Base-by-base conservation (phyloP, 2,329 filamentous ascomycete genomes). In the Cryphonectria nitschkei region DNA sequence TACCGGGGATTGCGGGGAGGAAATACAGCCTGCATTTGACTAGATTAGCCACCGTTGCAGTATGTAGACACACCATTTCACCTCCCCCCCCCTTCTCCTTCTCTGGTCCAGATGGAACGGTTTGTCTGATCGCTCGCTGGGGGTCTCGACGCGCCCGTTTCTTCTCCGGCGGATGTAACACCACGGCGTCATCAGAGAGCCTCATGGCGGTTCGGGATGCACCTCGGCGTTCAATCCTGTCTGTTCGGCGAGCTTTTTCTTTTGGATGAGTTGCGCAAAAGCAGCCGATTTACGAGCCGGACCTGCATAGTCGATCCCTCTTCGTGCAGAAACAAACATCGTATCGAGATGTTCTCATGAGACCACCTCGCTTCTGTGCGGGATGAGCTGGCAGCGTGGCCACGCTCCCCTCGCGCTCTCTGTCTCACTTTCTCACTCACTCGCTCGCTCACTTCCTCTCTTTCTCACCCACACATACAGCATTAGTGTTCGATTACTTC, bases 281-380 rank as follows among this genome's bases (percentile, higher is more conserved):
- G 65, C 32, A 68, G 66, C 5, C 46, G 7, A 50, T 19, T 32
- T 52, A 58, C 29, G 41, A 41, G 66, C 56, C 60, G 66, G 19
- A 32, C 26, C 19, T 68, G 58, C 66, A 54, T 68, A 43, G 41
- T 61, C 52, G 58, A 50, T 46, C 41, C 50, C 39, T 37, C 32
- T 19, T 50, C n/a, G 60, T 63, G 56, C 58, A 63, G 58, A 26
- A 58, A 22, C 46, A 50, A 67, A 32, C 50, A 67, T 62, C 43
- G 68, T 54, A 67, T 61, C 46, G 41, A 62, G 26, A 56, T 52
- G 26, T 52, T 34, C 56, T 54, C 26, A 56, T 54, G 56, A 67
- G 64, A 58, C 64, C 54, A 37, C 16, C 4, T 46, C 19, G 14
- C 46, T 58, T 70, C 68, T 70, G 68, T 70, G 68, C 64, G 64